A percentile compares a stretch with the other conserved stretches of the same genome.
These are phyloP conservation scores for Penicillium pulvis DNA, from an alignment of 495 filamentous ascomycete species.

Conservation along the genomic window DNA sequence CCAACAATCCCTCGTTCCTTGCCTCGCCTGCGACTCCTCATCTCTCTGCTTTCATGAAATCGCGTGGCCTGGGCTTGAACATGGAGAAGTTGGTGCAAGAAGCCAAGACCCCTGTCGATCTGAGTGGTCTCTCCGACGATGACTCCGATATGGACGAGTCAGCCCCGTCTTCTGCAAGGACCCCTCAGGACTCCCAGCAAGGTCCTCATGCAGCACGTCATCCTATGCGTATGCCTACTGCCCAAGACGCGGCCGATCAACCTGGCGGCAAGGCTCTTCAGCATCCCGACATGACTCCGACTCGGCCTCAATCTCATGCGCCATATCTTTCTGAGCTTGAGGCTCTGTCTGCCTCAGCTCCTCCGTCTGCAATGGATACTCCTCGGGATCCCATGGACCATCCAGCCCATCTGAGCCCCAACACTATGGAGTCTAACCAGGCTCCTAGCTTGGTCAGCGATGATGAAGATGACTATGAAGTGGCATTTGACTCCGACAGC, in stretches of 20 bases:
- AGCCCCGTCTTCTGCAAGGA: slow-evolving; percentile 45
- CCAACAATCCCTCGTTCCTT: slow-evolving; percentile 29
- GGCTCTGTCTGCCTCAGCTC: slow-evolving; percentile 24
- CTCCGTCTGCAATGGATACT: slow-evolving; percentile 27
- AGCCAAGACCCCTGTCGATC: slow-evolving; percentile 24
- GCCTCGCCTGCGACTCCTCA: slow-evolving; percentile 72
- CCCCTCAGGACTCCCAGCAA: slow-evolving; percentile 40
- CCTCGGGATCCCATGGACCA: slow-evolving; percentile 52
- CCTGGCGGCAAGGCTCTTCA: slow-evolving; percentile 55
- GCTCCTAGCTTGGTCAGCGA: slow-evolving; percentile 88
- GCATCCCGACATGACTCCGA: slow-evolving; percentile 31
- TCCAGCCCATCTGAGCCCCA: slow-evolving; percentile 68
- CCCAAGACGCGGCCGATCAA: slow-evolving; percentile 53
- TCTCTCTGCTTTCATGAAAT: slow-evolving; percentile 70
- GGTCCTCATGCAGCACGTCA: slow-evolving; percentile 37
- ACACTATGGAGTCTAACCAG: slow-evolving; percentile 75
- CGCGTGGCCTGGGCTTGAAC: slow-evolving; percentile 63
- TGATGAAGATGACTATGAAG: slow-evolving; percentile 72
- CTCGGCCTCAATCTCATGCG: slow-evolving; percentile 33
- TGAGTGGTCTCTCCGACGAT: slow-evolving; percentile 54
- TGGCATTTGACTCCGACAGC: slow-evolving; percentile 52
- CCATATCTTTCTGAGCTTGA: slow-evolving; percentile 32
- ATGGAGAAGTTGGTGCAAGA: slow-evolving; percentile 53
- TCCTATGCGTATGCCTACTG: slow-evolving; percentile 59
- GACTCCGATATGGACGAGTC: slow-evolving; percentile 51